Evolutionary conservation across 2,329 filamentous ascomycete species (phyloP).

Genomic region (Colletotrichum sp.): DNA sequence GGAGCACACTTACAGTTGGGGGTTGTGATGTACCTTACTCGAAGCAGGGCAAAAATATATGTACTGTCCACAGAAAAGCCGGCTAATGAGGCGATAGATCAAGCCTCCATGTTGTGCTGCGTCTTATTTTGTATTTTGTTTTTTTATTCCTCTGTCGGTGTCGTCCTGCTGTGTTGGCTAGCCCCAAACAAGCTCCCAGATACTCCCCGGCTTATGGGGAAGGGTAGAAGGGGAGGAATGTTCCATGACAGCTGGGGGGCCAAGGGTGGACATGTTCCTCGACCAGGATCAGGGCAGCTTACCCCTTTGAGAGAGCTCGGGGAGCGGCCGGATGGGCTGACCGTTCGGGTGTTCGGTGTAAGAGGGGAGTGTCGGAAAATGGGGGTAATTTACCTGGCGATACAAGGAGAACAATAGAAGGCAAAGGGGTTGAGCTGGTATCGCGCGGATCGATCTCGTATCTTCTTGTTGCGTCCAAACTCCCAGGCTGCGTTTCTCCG

Average conservation of each 20-base stretch:
- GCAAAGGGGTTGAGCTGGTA: not conserved
- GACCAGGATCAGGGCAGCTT: conserved; percentile 2
- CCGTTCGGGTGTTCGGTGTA: conserved; percentile 10
- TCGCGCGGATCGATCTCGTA: not conserved
- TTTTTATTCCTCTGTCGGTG: not conserved
- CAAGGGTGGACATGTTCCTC: not conserved
- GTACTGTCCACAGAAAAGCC: not conserved
- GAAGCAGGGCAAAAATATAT: not conserved
- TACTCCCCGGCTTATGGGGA: conserved; percentile 13
- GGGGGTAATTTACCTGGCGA: not conserved
- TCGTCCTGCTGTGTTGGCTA: not conserved
- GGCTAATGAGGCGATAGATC: not conserved
- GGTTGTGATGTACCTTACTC: not conserved
- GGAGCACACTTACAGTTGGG: not conserved
- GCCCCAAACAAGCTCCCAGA: conserved; percentile 14
- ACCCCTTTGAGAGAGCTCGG: conserved; percentile 13
- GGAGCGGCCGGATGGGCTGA: conserved; percentile 3
- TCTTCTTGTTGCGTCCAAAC: not conserved
- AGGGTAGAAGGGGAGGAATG: conserved; percentile 15
- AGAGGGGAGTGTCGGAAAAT: not conserved
- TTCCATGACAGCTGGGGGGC: conserved; percentile 17
- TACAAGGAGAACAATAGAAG: not conserved
- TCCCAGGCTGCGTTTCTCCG: not conserved
- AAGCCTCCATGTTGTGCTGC: not conserved
- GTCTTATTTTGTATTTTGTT: not conserved